These are phyloP conservation scores for Buxus sempervirens DNA, from an alignment of 164 flowering plant species.

Conservation along the genomic window DNA sequence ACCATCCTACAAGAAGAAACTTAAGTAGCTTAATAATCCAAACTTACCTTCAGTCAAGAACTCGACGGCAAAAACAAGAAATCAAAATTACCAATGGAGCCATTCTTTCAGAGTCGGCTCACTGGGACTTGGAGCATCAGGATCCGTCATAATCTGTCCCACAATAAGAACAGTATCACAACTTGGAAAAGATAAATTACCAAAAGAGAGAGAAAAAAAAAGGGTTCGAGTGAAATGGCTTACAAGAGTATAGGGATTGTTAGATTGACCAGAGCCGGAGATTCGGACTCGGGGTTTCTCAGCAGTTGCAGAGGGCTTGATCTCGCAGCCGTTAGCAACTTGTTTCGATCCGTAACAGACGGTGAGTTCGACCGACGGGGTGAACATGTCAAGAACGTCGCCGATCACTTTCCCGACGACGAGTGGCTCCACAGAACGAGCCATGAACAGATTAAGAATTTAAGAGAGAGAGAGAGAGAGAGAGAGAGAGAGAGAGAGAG, in stretches of 20 bases:
- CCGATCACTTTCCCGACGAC: constrained; percentile 19
- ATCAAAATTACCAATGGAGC: constrained; percentile 18
- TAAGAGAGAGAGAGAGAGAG: not conserved
- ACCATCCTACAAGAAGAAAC: constrained; percentile 17
- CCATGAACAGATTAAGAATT: not conserved
- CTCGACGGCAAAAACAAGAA: not conserved
- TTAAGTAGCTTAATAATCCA: no score
- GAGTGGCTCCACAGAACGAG: constrained; percentile 19
- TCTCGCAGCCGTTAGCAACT: constrained; percentile 18
- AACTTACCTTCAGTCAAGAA: not conserved
- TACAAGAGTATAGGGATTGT: constrained; percentile 18
- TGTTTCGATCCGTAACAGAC: constrained; percentile 17
- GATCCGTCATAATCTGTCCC: constrained; percentile 19
- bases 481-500: not conserved
- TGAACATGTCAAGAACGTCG: constrained; percentile 20
- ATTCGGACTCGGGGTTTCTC: constrained; percentile 13
- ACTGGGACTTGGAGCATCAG: constrained; percentile 25
- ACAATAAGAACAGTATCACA: not conserved
- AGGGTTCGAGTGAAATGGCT: not conserved
- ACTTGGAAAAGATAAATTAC: not conserved
- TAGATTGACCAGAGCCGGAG: constrained; percentile 3
- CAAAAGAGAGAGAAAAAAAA: not conserved
- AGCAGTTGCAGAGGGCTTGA: constrained; percentile 16
- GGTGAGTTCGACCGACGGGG: constrained; percentile 10
- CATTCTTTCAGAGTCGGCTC: constrained; percentile 20